These are phyloP conservation scores for Candida maesae DNA, from an alignment of 805 yeast species.

Conservation along the genomic window DNA sequence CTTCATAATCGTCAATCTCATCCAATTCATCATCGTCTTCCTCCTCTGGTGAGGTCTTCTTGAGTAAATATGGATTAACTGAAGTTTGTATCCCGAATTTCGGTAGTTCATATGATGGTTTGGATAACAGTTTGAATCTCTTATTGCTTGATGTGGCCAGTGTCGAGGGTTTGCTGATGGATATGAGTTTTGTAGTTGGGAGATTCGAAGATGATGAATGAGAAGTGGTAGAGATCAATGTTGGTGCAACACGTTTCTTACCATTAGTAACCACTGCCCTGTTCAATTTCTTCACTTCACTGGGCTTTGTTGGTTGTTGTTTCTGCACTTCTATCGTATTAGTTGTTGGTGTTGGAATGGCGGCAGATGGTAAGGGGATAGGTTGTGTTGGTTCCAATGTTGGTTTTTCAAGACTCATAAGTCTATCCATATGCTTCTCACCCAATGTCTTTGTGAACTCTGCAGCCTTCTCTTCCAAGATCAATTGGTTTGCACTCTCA, in stretches of 20 bases:
- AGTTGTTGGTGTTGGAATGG: neutral
- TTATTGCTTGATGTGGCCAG: neutral
- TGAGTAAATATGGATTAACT: slow-evolving; percentile 50
- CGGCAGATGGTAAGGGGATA: neutral
- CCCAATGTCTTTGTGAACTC: slow-evolving; percentile 29
- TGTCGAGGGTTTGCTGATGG: slow-evolving; percentile 7
- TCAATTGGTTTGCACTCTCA: slow-evolving; percentile 77
- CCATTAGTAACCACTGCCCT: slow-evolving; percentile 70
- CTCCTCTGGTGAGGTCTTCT: slow-evolving; percentile 26
- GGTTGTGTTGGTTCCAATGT: slow-evolving; percentile 5
- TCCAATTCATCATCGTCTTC: slow-evolving; percentile 26
- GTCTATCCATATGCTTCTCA: slow-evolving; percentile 37
- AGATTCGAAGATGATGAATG: slow-evolving; percentile 22
- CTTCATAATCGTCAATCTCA: slow-evolving; percentile 34
- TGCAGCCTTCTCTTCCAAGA: slow-evolving; percentile 62
- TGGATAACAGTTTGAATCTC: slow-evolving; percentile 35
- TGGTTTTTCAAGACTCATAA: slow-evolving; percentile 33
- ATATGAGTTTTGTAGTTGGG: slow-evolving; percentile 13
- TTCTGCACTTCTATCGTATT: slow-evolving; percentile 25
- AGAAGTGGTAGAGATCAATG: slow-evolving; percentile 47
- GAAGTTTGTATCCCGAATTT: slow-evolving; percentile 60
- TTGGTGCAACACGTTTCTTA: slow-evolving; percentile 70
- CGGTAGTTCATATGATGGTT: slow-evolving; percentile 51
- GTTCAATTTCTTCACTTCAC: slow-evolving; percentile 32
- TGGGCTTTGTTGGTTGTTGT: slow-evolving; percentile 7